phyloP scores from a whole-genome alignment of 83 land plant genomes.

The Thuja plicata region DNA sequence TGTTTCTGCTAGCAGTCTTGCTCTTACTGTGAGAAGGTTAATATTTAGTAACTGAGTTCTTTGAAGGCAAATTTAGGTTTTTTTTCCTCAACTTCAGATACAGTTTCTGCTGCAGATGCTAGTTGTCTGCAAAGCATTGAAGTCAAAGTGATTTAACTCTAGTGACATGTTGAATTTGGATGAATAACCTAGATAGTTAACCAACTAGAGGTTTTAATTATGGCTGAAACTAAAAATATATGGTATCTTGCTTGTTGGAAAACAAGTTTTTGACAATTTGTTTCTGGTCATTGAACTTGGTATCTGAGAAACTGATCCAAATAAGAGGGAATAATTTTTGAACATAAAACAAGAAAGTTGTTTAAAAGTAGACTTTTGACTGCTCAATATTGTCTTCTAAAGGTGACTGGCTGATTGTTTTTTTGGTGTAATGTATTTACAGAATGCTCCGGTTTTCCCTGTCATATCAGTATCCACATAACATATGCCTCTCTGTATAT shows the following conservation, averaged over 20 bases:
- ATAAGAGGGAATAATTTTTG: neutral
- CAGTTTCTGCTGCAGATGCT: neutral
- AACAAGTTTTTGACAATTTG: neutral
- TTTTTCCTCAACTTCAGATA: neutral
- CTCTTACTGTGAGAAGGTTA: slow-evolving; percentile 55
- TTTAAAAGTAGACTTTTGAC: neutral
- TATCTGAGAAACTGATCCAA: neutral
- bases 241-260: neutral
- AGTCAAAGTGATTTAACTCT: neutral
- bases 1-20: slow-evolving; percentile 48
- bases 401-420: neutral
- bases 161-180: neutral
- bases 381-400: neutral
- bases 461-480: neutral
- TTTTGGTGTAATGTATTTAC: neutral
- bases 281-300: neutral
- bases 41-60: slow-evolving; percentile 7
- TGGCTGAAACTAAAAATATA: neutral
- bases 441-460: neutral
- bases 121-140: neutral
- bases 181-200: neutral
- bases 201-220: neutral
- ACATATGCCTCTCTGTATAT: too few relatives aligned
- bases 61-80: neutral
- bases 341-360: neutral